A percentile compares a stretch with the other conserved stretches of the same genome.
Conservation (phyloP, 2,329 filamentous ascomycete species). For the Rutstroemia sp. region DNA sequence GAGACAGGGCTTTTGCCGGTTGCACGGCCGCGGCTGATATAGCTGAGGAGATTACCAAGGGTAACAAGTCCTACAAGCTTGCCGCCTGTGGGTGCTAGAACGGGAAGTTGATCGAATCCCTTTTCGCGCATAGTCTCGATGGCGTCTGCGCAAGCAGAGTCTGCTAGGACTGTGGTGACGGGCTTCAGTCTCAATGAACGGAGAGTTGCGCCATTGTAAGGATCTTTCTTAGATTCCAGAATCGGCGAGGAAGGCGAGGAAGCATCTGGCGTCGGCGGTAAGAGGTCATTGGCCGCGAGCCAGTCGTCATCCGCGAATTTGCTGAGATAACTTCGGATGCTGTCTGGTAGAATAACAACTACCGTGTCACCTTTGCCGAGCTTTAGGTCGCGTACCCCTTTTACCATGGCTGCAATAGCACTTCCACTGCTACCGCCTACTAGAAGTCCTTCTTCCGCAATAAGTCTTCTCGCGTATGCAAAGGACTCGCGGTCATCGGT, state of each 20-base stretch:
- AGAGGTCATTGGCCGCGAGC: conserved; percentile 91
- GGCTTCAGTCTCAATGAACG: conserved; percentile 82
- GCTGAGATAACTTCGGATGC: conserved; percentile 92
- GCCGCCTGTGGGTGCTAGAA: conserved; percentile 61
- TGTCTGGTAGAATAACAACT: conserved; percentile 88
- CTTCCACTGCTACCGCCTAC: conserved; percentile 92
- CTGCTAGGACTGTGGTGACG: conserved; percentile 72
- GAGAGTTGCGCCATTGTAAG: conserved; percentile 73
- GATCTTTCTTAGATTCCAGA: conserved; percentile 43
- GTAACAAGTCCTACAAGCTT: conserved; percentile 89
- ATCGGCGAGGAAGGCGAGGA: conserved; percentile 34
- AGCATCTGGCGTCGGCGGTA: conserved; percentile 52
- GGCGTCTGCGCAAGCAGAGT: conserved; percentile 71
- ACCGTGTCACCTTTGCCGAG: conserved; percentile 78
- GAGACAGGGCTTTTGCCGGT: conserved; percentile 65
- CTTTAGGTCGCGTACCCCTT: conserved; percentile 68
- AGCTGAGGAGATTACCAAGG: conserved; percentile 86
- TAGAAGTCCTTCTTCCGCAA: conserved; percentile 87
- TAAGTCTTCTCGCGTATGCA: conserved; percentile 78
- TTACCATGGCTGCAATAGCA: conserved; percentile 74
- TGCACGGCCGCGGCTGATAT: conserved; percentile 78
- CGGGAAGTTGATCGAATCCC: conserved; percentile 94
- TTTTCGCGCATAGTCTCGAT: conserved; percentile 98
- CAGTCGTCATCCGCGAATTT: conserved; percentile 99
- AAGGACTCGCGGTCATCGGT: conserved; percentile 91